Evolutionary conservation across 768 basidiomycete species (phyloP), one percentile per base, ranked within the genome.

Genomic region (Amanita muscaria): DNA sequence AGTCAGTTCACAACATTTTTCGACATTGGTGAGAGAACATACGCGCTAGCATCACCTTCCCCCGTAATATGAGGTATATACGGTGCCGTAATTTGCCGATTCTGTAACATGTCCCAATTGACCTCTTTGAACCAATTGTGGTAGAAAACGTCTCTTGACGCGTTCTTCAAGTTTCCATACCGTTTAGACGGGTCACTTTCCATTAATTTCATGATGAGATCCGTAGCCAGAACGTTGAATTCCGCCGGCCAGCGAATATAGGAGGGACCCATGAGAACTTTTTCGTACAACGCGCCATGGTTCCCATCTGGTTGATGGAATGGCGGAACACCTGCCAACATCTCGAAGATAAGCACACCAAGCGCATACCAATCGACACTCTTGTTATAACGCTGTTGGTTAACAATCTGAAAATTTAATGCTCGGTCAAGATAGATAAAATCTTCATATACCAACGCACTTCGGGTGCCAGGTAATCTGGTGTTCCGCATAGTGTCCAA

Each of bases 311-410:
- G 69, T 60, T 88, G 84, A 64, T 96, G 93, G 69, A 91, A 98
- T 0, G 96, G 96, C 21, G 93, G 90, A 21, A 86, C 81, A 6
- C 96, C 96, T 0, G 88, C 91, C 34, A 99, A 76, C 93, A 98
- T 97, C 64, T 99, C 96, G 60, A 87, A 99, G 45, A 93, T 86
- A 49, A 99, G 80, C 44, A 99, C 89, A 40, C 96, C 96, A 41
- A 97, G 76, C 1, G 96, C 94, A 66, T 97, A 99, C 93, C 93
- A 99, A 59, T 99, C 96, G 2, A 97, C 94, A 46, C 83, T 85
- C 62, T 96, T 94, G 59, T 93, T 94, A 60, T 99, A 98, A 5
- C 92, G 74, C 46, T 79, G 76, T 59, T 87, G 82, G 14, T 72
- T 79, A 59, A 81, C 83, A 62, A 89, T 79, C 85, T 88, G 41